Conservation (phyloP, 2,329 filamentous ascomycete species). For the Biscogniauxia mediterranea region DNA sequence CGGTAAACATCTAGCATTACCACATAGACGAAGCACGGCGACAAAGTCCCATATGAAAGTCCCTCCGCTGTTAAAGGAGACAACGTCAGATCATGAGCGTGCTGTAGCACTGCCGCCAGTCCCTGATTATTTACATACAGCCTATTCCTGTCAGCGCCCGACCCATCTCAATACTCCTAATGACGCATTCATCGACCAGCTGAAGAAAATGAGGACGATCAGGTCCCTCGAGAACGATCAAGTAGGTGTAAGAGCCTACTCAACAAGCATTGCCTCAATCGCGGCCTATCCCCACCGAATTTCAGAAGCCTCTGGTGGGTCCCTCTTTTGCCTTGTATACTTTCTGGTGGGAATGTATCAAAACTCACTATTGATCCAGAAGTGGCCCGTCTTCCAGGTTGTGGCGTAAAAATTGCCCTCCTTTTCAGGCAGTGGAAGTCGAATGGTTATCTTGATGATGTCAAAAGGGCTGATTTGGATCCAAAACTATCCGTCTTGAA, state of each 20-base stretch:
- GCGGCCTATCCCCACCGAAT: constrained; percentile 70
- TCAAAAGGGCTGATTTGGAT: constrained; percentile 62
- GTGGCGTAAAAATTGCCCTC: constrained; percentile 73
- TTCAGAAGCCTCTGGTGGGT: constrained; percentile 41
- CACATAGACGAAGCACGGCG: constrained; percentile 13
- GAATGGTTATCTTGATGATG: constrained; percentile 61
- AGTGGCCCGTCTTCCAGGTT: constrained; percentile 67
- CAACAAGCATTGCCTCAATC: constrained; percentile 78
- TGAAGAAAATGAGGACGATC: constrained; percentile 71
- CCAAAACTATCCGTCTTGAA: constrained; percentile 62
- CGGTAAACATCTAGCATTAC: not conserved
- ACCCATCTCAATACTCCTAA: constrained; percentile 73
- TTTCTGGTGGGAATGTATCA: constrained; percentile 27
- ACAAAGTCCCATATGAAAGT: constrained; percentile 34
- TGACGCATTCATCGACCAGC: constrained; percentile 66
- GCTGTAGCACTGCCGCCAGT: constrained; percentile 56
- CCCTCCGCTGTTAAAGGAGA: constrained; percentile 57
- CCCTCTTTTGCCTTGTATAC: constrained; percentile 32
- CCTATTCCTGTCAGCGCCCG: constrained; percentile 78
- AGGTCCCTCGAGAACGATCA: constrained; percentile 71
- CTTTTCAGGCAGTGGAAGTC: constrained; percentile 74
- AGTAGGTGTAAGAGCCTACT: constrained; percentile 82
- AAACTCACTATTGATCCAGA: constrained; percentile 35
- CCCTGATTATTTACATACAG: constrained; percentile 63
- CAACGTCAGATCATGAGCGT: constrained; percentile 76